These are phyloP conservation scores for Tulasnella calospora DNA, from an alignment of 768 basidiomycete species.

Conservation along the genomic window DNA sequence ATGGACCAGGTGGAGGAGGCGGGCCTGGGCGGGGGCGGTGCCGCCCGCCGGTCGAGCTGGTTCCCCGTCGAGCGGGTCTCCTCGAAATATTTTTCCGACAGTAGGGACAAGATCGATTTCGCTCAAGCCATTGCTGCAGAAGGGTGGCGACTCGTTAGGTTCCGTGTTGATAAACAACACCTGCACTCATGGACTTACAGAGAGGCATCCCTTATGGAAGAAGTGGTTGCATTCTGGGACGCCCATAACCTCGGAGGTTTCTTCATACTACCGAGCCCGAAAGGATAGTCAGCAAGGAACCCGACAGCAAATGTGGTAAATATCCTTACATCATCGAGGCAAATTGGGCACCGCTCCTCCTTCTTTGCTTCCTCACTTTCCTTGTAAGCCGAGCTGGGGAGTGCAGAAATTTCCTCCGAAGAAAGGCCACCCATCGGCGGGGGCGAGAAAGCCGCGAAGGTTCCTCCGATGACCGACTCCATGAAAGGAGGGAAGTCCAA, in stretches of 20 bases:
- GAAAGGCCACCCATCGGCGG: conserved; percentile 62
- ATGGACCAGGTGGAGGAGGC: neutral
- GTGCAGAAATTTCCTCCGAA: conserved; percentile 50
- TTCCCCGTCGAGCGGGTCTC: neutral
- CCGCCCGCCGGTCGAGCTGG: neutral
- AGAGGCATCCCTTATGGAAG: conserved; percentile 70
- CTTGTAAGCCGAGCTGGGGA: conserved; percentile 59
- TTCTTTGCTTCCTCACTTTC: conserved; percentile 64
- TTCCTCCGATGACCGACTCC: neutral
- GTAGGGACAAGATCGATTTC: conserved; percentile 73
- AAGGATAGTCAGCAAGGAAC: neutral
- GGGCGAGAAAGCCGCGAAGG: conserved; percentile 32
- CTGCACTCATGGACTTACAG: conserved; percentile 47
- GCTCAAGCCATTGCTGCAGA: conserved; percentile 70
- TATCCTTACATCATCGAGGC: conserved; percentile 69
- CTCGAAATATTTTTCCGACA: conserved; percentile 45
- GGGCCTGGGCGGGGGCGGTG: neutral
- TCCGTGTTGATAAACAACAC: neutral
- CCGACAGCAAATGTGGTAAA: neutral
- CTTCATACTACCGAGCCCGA: conserved; percentile 50
- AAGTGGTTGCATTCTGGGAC: conserved; percentile 71
- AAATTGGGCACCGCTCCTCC: conserved; percentile 76
- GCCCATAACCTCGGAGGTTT: conserved; percentile 58
- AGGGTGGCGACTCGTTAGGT: conserved; percentile 19
- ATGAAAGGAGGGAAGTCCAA: neutral